These are phyloP conservation scores for Podila epicladia DNA, from an alignment of 192 early-diverging fungal genomes.

Conservation along the genomic window DNA sequence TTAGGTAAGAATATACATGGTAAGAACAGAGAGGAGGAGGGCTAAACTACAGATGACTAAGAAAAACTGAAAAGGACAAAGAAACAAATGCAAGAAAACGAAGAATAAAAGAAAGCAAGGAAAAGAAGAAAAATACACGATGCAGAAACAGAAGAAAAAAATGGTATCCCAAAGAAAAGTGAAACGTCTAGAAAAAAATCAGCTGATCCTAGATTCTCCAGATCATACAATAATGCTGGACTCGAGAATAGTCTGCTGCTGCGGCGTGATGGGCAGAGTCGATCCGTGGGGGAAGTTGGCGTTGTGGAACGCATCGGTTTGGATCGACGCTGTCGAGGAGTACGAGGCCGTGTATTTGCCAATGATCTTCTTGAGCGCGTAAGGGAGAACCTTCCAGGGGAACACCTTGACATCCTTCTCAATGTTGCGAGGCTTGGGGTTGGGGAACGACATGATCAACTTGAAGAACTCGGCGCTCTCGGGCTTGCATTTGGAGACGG, in stretches of 20 bases:
- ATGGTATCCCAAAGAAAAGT: not conserved
- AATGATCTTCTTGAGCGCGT: constrained; percentile 82
- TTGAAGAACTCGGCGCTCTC: constrained; percentile 83
- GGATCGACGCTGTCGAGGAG: constrained; percentile 54
- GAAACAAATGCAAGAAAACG: constrained; percentile 24
- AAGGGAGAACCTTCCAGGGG: constrained; percentile 64
- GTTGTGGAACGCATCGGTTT: constrained; percentile 51
- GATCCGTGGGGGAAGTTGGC: constrained; percentile 46
- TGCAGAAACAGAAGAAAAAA: not conserved
- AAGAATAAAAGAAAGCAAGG: not conserved
- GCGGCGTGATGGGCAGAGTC: constrained; percentile 39
- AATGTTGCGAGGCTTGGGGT: constrained; percentile 86
- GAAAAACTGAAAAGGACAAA: constrained; percentile 16
- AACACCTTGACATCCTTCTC: constrained; percentile 82
- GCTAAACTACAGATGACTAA: constrained; percentile 1
- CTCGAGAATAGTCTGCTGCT: constrained; percentile 37
- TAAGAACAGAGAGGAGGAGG: not conserved
- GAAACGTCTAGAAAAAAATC: not conserved
- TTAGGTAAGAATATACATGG: not conserved
- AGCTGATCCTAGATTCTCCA: not conserved
- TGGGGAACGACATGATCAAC: constrained; percentile 83
- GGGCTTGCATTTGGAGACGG: constrained; percentile 78
- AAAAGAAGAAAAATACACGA: constrained; percentile 9
- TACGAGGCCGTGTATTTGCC: constrained; percentile 74
- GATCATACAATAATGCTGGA: constrained; percentile 27